Percentiles rank a stretch among this genome's conserved stretches.
These are phyloP conservation scores for Neurospora sp. DNA, from an alignment of 495 filamentous ascomycete species.

Conservation along the genomic window DNA sequence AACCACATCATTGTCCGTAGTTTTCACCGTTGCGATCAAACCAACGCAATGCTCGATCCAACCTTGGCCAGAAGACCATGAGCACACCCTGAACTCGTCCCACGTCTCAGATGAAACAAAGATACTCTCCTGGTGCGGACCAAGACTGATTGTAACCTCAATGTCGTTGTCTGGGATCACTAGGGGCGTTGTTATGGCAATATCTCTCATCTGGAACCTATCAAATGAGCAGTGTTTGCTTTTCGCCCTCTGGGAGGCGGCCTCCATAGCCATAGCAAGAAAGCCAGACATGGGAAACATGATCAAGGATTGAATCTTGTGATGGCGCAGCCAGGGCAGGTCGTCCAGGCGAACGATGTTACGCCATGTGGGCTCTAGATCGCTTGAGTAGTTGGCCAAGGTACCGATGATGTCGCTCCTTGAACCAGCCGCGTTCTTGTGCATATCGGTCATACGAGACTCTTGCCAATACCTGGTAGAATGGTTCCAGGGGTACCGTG, in stretches of 20 bases:
- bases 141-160: conserved; percentile 33
- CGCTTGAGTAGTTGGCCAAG: conserved; percentile 34
- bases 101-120: conserved; percentile 27
- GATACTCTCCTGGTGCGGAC: conserved; percentile 28
- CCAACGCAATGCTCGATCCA: conserved; percentile 41
- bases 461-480: conserved; percentile 42
- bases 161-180: conserved; percentile 38
- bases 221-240: conserved; percentile 17
- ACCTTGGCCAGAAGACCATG: conserved; percentile 32
- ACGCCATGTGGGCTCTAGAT: conserved; percentile 42
- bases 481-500: conserved; percentile 44
- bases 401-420: conserved; percentile 47
- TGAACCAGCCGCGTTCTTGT: conserved; percentile 33
- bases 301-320: conserved; percentile 35
- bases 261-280: conserved; percentile 47
- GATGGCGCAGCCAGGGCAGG: conserved; percentile 44
- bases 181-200: conserved; percentile 34
- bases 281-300: conserved; percentile 56
- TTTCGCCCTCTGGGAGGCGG: conserved; percentile 29
- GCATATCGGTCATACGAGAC: conserved; percentile 39
- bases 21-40: conserved; percentile 25
- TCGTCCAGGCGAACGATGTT: conserved; percentile 41
- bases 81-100: conserved; percentile 39
- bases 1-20: conserved; percentile 29
- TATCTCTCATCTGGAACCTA: conserved; percentile 35